Percentiles rank a stretch among this genome's conserved stretches.
Conservation (phyloP, 371 early-diverging fungal species). For the Dinochytrium kinnereticum region DNA sequence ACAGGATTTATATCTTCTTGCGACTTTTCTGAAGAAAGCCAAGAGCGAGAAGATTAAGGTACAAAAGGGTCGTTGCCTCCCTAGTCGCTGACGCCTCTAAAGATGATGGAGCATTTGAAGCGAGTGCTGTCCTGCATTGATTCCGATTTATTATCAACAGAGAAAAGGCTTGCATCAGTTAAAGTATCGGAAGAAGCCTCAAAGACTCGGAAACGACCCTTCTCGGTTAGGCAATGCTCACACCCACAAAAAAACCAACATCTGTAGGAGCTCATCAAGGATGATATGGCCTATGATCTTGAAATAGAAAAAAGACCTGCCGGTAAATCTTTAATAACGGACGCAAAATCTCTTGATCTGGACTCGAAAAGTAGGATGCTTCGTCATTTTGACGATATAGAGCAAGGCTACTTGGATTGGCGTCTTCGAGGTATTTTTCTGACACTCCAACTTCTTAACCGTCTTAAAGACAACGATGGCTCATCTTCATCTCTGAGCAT, state of each 20-base stretch:
- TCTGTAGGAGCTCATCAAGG: background rate
- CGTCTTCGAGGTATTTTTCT: slow-evolving; percentile 34
- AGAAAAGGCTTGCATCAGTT: slow-evolving; percentile 6
- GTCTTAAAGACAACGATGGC: slow-evolving; percentile 7
- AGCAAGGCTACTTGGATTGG: slow-evolving; percentile 65
- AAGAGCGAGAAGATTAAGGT: slow-evolving; percentile 57
- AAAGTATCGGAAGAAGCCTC: background rate
- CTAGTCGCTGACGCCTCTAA: background rate
- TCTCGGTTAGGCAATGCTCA: background rate
- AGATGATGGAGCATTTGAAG: slow-evolving; percentile 24
- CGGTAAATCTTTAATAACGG: no score
- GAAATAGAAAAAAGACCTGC: no score
- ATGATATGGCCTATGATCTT: background rate
- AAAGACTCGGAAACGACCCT: background rate
- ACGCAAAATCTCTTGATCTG: background rate
- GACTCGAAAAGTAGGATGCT: slow-evolving; percentile 29
- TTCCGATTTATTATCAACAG: slow-evolving; percentile 8
- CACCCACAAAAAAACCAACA: no score
- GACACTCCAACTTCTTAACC: background rate
- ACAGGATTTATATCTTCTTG: slow-evolving; percentile 58
- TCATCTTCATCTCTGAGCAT: slow-evolving; percentile 3
- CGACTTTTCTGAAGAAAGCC: slow-evolving; percentile 65
- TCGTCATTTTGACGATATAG: slow-evolving; percentile 74
- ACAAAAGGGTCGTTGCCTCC: background rate
- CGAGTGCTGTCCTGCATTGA: slow-evolving; percentile 22